phyloP scores from a whole-genome alignment of 2,329 filamentous ascomycete species.

The Harringtonia aguacate region DNA sequence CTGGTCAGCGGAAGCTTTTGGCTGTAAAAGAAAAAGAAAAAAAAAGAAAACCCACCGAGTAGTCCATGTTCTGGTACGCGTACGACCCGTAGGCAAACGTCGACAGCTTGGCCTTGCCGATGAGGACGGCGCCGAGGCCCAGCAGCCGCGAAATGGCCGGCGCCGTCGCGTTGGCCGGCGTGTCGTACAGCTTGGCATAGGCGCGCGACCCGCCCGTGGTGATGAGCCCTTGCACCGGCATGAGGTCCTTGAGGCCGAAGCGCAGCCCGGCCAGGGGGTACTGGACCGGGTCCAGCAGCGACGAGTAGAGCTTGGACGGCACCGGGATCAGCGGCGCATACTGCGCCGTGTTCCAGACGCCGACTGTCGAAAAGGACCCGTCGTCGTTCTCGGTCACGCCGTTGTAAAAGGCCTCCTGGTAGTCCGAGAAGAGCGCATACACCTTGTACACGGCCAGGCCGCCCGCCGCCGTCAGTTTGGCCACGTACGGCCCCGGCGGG shows the following conservation, averaged over 20 bases:
- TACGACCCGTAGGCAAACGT: constrained; percentile 4
- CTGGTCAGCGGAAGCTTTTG: no score
- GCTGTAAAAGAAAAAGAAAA: no score
- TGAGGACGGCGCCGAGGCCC: constrained; percentile 1
- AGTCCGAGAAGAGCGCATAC: constrained; percentile 2
- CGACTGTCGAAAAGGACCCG: neutral
- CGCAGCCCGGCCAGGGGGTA: constrained; percentile 5
- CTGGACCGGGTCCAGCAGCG: neutral
- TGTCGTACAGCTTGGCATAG: constrained; percentile 1
- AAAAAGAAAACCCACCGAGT: constrained; percentile 4
- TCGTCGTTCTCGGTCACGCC: constrained; percentile 2
- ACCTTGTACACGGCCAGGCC: neutral
- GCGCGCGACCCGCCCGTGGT: constrained; percentile 1
- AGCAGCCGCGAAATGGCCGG: constrained; percentile 1
- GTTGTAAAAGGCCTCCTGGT: constrained; percentile 4
- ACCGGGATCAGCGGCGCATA: constrained; percentile 3
- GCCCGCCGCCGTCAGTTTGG: neutral
- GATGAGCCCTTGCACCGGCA: constrained; percentile 1
- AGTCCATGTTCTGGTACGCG: constrained; percentile 5
- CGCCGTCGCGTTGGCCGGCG: constrained; percentile 1
- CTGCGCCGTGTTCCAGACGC: constrained; percentile 1
- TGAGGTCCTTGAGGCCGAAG: constrained; percentile 6
- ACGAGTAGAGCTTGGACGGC: constrained; percentile 1
- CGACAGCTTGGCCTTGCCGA: constrained; percentile 1
- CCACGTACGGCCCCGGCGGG: constrained; percentile 1